These are phyloP conservation scores for Telopea speciosissima DNA, from an alignment of 177 flowering plant genomes.

Conservation along the genomic window DNA sequence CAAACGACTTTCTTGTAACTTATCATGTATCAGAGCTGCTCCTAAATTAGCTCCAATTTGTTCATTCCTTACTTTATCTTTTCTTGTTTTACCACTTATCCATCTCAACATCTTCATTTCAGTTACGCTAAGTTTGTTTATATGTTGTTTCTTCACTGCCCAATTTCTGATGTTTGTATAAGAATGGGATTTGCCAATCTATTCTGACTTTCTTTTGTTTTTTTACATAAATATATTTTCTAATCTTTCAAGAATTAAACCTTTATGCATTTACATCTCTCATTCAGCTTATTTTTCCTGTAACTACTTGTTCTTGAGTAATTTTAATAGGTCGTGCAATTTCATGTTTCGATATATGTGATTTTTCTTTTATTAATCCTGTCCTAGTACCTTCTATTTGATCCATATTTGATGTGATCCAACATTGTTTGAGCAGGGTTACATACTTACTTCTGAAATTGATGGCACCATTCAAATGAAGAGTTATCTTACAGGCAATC, in stretches of 20 bases:
- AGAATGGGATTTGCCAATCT: too few relatives aligned
- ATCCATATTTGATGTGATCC: slow-evolving; percentile 2
- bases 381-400: background rate
- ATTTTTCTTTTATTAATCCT: slow-evolving; percentile 1
- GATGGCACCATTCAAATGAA: slow-evolving; percentile 99
- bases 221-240: too few relatives aligned
- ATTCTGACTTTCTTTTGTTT: too few relatives aligned
- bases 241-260: background rate
- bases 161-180: too few relatives aligned
- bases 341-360: background rate
- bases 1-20: too few relatives aligned
- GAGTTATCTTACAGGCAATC: slow-evolving; percentile 93
- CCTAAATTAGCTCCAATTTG: too few relatives aligned
- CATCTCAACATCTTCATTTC: too few relatives aligned
- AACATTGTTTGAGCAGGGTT: slow-evolving; percentile 57
- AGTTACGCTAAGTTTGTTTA: too few relatives aligned
- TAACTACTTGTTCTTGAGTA: background rate
- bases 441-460: slow-evolving; percentile 94
- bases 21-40: too few relatives aligned
- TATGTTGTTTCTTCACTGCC: too few relatives aligned
- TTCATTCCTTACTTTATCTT: too few relatives aligned
- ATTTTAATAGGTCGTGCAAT: background rate
- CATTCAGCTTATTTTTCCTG: background rate
- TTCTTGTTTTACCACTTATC: too few relatives aligned
- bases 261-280: background rate